These are phyloP conservation scores for Canariomyces notabilis DNA, from an alignment of 2,329 filamentous ascomycete genomes.

Conservation along the genomic window DNA sequence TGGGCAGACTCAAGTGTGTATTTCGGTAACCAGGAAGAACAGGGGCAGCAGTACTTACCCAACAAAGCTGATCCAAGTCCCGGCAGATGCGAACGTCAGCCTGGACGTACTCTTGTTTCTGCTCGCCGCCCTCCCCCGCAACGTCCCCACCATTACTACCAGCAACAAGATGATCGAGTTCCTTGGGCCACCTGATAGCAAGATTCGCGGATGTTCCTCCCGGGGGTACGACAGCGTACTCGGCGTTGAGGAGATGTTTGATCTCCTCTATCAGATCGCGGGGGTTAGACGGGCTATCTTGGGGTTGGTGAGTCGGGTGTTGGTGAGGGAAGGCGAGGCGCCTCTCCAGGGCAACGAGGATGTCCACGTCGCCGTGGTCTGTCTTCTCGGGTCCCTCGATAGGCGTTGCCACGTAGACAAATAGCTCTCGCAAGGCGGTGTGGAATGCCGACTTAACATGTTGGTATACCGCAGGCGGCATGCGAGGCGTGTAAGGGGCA, in stretches of 20 bases:
- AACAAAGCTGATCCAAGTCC: slow-evolving; percentile 43
- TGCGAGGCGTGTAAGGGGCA: slow-evolving; percentile 58
- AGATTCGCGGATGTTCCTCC: slow-evolving; percentile 36
- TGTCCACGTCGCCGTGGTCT: slow-evolving; percentile 69
- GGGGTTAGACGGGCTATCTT: background rate
- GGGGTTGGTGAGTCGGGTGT: background rate
- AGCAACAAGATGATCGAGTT: slow-evolving; percentile 6
- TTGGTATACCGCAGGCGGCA: slow-evolving; percentile 55
- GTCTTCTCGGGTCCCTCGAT: slow-evolving; percentile 65
- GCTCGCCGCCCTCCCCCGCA: background rate
- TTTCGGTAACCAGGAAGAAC: background rate
- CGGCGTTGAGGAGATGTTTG: slow-evolving; percentile 42
- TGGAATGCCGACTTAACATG: slow-evolving; percentile 43
- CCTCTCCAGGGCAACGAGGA: slow-evolving; percentile 47
- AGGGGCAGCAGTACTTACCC: slow-evolving; percentile 36
- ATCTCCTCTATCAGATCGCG: slow-evolving; percentile 29
- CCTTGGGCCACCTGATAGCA: slow-evolving; percentile 51
- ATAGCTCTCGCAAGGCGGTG: slow-evolving; percentile 45
- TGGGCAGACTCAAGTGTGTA: too few relatives aligned
- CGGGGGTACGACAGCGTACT: slow-evolving; percentile 30
- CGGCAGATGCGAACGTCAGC: slow-evolving; percentile 60
- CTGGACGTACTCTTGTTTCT: slow-evolving; percentile 49
- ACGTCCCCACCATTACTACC: background rate
- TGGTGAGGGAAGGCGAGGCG: slow-evolving; percentile 13
- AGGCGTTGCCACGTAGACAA: slow-evolving; percentile 51